Conservation (phyloP, 139 green algal species). For the Chlamydomonas asymmetrica region DNA sequence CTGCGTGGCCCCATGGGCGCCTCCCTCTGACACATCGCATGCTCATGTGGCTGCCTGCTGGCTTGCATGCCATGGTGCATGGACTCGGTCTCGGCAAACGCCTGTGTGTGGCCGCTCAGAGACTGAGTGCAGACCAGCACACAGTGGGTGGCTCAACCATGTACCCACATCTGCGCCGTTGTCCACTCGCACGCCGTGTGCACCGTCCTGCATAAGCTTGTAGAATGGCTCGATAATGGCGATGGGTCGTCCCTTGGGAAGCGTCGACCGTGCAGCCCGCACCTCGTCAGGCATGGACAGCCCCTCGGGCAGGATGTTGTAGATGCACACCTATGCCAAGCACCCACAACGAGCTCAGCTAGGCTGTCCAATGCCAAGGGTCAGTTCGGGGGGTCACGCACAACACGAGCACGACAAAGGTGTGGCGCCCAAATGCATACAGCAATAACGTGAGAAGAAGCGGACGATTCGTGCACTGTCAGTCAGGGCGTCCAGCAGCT, state of each 20-base stretch:
- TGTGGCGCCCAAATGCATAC: background rate
- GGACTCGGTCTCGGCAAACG: no score
- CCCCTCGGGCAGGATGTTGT: constrained; percentile 16
- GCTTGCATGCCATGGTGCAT: no score
- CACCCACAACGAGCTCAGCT: background rate
- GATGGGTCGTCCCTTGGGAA: constrained; percentile 25
- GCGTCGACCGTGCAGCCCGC: background rate
- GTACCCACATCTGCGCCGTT: constrained; percentile 44
- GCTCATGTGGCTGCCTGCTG: no score
- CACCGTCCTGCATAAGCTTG: constrained; percentile 42
- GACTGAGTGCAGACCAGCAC: no score
- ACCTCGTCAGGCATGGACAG: background rate
- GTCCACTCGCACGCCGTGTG: constrained; percentile 39
- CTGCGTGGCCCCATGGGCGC: no score
- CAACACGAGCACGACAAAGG: no score
- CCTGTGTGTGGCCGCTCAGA: no score
- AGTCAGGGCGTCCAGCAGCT: background rate
- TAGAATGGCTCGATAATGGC: constrained; percentile 47
- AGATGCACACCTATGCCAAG: constrained; percentile 16
- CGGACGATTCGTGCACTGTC: background rate
- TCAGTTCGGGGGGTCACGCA: no score
- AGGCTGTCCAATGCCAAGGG: no score
- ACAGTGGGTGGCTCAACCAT: no score
- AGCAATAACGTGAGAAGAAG: background rate
- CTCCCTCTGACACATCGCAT: no score